Evolutionary conservation across 2,329 filamentous ascomycete genomes (phyloP).

Genomic region (Tolypocladium tundrense): DNA sequence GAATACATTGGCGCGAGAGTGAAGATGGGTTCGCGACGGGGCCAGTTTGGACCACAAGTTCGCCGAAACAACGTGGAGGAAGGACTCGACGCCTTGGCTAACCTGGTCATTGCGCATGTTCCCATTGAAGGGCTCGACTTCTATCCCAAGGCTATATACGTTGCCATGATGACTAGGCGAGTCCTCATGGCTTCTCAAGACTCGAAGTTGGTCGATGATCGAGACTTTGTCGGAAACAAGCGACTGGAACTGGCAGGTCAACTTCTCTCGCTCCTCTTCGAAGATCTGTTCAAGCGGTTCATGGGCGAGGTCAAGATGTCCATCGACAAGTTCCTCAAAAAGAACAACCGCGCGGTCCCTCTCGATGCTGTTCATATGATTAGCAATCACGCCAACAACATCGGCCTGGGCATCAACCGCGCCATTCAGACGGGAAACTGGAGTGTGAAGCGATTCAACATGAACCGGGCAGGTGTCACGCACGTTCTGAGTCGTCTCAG

Average conservation of each 20-base stretch:
- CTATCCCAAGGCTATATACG: constrained; percentile 90
- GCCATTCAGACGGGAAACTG: constrained; percentile 97
- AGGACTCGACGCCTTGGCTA: constrained; percentile 83
- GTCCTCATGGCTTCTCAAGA: constrained; percentile 92
- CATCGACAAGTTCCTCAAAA: constrained; percentile 92
- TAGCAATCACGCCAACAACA: constrained; percentile 72
- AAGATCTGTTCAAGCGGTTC: constrained; percentile 97
- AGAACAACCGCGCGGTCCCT: constrained; percentile 77
- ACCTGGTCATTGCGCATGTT: constrained; percentile 90
- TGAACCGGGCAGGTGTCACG: constrained; percentile 94
- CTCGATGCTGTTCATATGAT: constrained; percentile 84
- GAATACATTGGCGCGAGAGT: constrained; percentile 84
- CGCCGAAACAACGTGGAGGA: constrained; percentile 80
- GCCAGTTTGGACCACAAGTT: constrained; percentile 40
- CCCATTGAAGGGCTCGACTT: constrained; percentile 88
- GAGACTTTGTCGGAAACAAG: constrained; percentile 98
- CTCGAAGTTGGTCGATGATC: constrained; percentile 80
- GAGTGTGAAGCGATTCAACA: constrained; percentile 96
- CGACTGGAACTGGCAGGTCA: constrained; percentile 90
- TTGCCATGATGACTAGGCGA: constrained; percentile 94
- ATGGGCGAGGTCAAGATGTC: constrained; percentile 80
- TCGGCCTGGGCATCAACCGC: constrained; percentile 87
- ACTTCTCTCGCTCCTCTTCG: constrained; percentile 84
- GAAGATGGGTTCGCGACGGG: constrained; percentile 69
- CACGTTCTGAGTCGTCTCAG: constrained; percentile 92